Conservation (phyloP, 192 early-diverging fungal genomes). For the Linnemannia exigua region DNA sequence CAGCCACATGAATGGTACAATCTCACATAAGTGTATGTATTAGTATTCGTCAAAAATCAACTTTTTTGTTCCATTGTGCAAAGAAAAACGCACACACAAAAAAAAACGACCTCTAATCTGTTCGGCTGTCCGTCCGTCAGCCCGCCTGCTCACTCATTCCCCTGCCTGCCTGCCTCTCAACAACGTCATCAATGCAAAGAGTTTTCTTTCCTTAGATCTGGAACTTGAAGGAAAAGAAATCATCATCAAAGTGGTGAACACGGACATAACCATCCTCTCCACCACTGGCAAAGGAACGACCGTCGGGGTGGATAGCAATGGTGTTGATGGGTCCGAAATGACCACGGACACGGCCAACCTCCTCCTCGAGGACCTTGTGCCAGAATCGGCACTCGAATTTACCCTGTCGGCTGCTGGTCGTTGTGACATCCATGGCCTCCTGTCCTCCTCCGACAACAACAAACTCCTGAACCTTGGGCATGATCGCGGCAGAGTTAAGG, state of each 20-base stretch:
- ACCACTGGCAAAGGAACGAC: slow-evolving; percentile 93
- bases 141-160: no score
- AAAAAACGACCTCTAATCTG: slow-evolving; percentile 4
- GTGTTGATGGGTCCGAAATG: slow-evolving; percentile 99
- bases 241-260: slow-evolving; percentile 95
- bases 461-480: slow-evolving; percentile 85
- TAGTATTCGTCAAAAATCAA: not conserved
- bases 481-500: slow-evolving; percentile 93
- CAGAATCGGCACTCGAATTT: slow-evolving; percentile 99
- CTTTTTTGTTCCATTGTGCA: not conserved
- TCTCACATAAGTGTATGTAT: slow-evolving; percentile 1
- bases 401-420: slow-evolving; percentile 88
- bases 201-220: slow-evolving; percentile 60
- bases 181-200: not conserved
- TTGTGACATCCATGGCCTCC: slow-evolving; percentile 98
- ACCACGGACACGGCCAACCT: slow-evolving; percentile 96
- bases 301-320: slow-evolving; percentile 95
- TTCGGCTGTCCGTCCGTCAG: no score
- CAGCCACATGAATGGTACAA: not conserved
- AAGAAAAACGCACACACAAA: not conserved
- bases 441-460: slow-evolving; percentile 97
- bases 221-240: slow-evolving; percentile 96
- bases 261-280: slow-evolving; percentile 99
- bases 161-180: not conserved
- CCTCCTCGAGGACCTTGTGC: slow-evolving; percentile 97